Conservation (phyloP, 2,329 filamentous ascomycete genomes). For the Sclerotinia nivalis region DNA sequence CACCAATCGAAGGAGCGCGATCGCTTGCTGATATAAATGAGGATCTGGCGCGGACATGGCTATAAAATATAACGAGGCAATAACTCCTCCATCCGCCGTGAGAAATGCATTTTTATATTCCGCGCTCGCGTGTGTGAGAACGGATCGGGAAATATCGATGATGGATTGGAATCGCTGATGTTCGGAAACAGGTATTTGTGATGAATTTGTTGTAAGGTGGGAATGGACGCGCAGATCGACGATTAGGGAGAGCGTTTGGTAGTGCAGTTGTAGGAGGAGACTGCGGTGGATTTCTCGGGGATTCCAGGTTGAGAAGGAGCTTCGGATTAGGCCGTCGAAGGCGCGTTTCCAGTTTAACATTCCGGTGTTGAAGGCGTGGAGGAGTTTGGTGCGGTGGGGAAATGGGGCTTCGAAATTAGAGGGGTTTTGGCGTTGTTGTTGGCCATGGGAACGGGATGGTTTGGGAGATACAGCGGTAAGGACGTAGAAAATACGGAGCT, state of each 20-base stretch:
- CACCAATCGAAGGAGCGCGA: constrained; percentile 25
- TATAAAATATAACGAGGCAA: constrained; percentile 29
- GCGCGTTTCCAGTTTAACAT: constrained; percentile 20
- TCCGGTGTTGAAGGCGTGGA: constrained; percentile 3
- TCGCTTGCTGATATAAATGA: constrained; percentile 26
- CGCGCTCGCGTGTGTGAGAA: constrained; percentile 14
- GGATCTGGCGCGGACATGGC: constrained; percentile 25
- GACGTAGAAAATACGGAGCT: constrained; percentile 26
- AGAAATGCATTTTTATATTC: background rate
- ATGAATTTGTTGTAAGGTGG: background rate
- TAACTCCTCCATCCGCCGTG: constrained; percentile 28
- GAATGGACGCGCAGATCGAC: constrained; percentile 19
- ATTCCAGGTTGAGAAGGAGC: background rate
- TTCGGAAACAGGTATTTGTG: background rate
- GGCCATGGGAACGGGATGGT: background rate
- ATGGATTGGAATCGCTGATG: constrained; percentile 8
- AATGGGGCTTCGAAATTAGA: constrained; percentile 3
- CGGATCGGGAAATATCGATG: constrained; percentile 22
- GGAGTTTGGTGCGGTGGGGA: constrained; percentile 21
- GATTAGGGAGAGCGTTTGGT: constrained; percentile 6
- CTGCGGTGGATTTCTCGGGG: background rate
- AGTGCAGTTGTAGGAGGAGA: constrained; percentile 15
- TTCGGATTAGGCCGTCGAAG: background rate
- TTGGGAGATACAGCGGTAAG: constrained; percentile 24
- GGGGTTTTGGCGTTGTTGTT: background rate